These are phyloP conservation scores for Cardamine chenopodiifolia DNA, from an alignment of 345 rosid species.

Conservation along the genomic window DNA sequence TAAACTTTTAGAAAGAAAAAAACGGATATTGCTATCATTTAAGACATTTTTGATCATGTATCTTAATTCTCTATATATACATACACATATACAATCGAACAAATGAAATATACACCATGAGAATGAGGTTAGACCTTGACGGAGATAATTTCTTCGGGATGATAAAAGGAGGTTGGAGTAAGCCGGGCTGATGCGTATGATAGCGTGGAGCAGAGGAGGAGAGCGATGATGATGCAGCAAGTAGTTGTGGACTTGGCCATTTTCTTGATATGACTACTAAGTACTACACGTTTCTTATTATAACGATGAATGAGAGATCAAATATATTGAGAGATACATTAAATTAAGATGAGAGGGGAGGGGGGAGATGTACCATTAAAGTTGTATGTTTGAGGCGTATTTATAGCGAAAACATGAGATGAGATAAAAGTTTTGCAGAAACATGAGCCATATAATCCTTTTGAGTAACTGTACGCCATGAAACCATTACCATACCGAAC, in stretches of 20 bases:
- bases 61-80: background rate
- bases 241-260: conserved; percentile 46
- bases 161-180: conserved; percentile 36
- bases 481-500: conserved; percentile 34
- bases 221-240: conserved; percentile 38
- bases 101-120: background rate
- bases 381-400: conserved; percentile 20
- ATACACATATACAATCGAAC: background rate
- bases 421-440: conserved; percentile 17
- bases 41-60: background rate
- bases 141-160: conserved; percentile 37
- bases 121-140: conserved; percentile 39
- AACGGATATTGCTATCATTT: background rate
- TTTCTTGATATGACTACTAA: background rate
- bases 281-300: background rate
- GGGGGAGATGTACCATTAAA: background rate
- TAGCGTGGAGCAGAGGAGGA: conserved; percentile 50
- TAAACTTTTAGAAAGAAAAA: background rate
- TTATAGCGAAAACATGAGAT: conserved; percentile 36
- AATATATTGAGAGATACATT: background rate
- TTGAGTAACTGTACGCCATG: conserved; percentile 21
- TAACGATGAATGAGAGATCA: background rate
- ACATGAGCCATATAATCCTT: conserved; percentile 38
- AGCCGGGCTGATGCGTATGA: conserved; percentile 49
- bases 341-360: background rate